Evolutionary conservation across 2,329 filamentous ascomycete species (phyloP), one percentile per base, ranked within the genome.

Genomic region (Ophiostoma tasmaniense): DNA sequence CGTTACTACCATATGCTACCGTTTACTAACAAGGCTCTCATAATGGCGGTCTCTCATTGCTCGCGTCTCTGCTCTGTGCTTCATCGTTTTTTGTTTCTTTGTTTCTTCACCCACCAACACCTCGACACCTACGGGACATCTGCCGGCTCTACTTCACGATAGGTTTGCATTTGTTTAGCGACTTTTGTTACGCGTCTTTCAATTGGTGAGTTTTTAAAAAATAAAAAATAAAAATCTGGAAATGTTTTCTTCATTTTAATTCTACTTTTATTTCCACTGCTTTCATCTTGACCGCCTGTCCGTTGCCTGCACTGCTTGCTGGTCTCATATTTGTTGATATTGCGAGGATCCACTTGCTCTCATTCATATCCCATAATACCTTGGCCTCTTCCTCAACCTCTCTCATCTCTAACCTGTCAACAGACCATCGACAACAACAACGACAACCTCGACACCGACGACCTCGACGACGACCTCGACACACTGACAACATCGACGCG

Each of bases 91-190:
- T 13, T 42, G 25, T 14, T 30, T 61, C 55, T 61, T 61, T 61
- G 66, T 30, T 22, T 45, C 69, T 39, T 55, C 22, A 25, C 66
- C 68, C 62, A 68, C 66, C 68, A 59, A 61, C 55, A 61, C 55
- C 25, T 61, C 55, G 55, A 61, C 55, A 61, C 55, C 55, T 61
- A 61, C 55, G 25, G 55, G 55, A 61, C 13, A 61, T 25, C 50
- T 22, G 22, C 22, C 55, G 55, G 25, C 14, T 61, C 55, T 30
- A 30, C 25, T 13, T 61, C 55, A 30, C 25, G 55, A 61, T 10
- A 55, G 11, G 52, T 30, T 67, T 67, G 50, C 30, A 52, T 66
- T 37, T 35, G n/a, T 59, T 45, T 42, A 22, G 13, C 20, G 17
- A 6, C 1, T 39, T 20, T 30, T 22, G 5, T 14, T 22, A n/a